A percentile compares a stretch with the other conserved stretches of the same genome.
phyloP scores from a whole-genome alignment of 1,139 yeast genomes.

The Nematodospora anomalae region DNA sequence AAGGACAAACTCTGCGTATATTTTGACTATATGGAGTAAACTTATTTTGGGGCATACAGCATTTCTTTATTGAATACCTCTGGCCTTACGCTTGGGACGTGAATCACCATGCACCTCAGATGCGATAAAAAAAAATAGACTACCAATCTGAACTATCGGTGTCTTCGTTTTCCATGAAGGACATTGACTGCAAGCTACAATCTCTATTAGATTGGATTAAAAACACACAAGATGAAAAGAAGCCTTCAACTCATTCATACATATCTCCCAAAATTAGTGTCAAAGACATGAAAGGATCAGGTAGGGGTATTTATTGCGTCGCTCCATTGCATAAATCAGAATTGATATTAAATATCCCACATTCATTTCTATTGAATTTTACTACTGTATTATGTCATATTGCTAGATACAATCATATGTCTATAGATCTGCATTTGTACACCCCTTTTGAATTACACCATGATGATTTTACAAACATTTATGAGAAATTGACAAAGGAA shows the following conservation, averaged over 20 bases:
- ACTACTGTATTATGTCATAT: constrained; percentile 51
- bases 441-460: constrained; percentile 18
- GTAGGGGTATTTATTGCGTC: constrained; percentile 61
- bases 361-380: constrained; percentile 58
- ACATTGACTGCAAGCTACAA: constrained; percentile 6
- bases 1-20: no score
- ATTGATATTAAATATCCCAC: constrained; percentile 56
- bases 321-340: constrained; percentile 36
- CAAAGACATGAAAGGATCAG: constrained; percentile 39
- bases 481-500: constrained; percentile 26
- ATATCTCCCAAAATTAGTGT: constrained; percentile 33
- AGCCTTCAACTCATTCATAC: constrained; percentile 25
- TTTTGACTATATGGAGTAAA: no score
- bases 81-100: no score
- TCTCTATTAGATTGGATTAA: constrained; percentile 26
- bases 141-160: no score
- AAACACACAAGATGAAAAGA: constrained; percentile 23
- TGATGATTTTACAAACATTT: constrained; percentile 31
- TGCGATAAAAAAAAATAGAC: no score
- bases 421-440: constrained; percentile 17
- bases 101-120: no score
- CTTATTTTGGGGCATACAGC: no score
- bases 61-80: no score
- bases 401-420: constrained; percentile 21
- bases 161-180: no score